These are phyloP conservation scores for Coemansia sp. DNA, from an alignment of 192 early-diverging fungal genomes.

Conservation along the genomic window DNA sequence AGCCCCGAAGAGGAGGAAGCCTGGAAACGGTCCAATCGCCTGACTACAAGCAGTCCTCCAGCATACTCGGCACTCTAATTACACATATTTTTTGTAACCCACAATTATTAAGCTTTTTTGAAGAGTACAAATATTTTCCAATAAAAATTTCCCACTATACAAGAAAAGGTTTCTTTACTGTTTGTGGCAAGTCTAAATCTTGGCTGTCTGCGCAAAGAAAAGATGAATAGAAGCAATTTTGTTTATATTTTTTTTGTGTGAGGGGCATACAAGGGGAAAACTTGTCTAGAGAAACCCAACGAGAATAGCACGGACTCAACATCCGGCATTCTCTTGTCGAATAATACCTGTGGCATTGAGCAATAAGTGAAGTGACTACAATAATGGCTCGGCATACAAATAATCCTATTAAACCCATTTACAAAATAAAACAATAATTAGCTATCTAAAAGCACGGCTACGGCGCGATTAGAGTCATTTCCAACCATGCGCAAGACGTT, in stretches of 20 bases:
- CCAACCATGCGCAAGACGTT: slow-evolving; percentile 2
- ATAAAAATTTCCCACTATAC: background rate
- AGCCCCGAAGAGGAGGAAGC: background rate
- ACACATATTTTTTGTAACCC: background rate
- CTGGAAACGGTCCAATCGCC: background rate
- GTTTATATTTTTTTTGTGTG: background rate
- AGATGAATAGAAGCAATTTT: background rate
- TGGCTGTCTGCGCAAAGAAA: background rate
- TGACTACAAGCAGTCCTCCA: background rate
- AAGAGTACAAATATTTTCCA: background rate
- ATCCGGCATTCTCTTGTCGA: background rate
- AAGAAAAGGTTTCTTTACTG: background rate
- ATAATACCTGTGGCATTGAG: slow-evolving; percentile 29
- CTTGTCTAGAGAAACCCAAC: slow-evolving; percentile 3
- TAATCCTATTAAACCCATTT: background rate
- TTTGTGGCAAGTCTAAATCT: slow-evolving; percentile 16
- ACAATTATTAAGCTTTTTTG: background rate
- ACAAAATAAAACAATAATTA: background rate
- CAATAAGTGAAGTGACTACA: slow-evolving; percentile 23
- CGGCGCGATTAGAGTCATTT: background rate
- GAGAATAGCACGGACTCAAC: background rate
- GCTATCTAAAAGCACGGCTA: background rate
- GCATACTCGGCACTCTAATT: background rate
- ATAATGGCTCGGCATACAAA: slow-evolving; percentile 32
- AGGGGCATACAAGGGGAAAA: slow-evolving; percentile 12